Conservation (phyloP, 768 basidiomycete species). For the Russula vinacea region DNA sequence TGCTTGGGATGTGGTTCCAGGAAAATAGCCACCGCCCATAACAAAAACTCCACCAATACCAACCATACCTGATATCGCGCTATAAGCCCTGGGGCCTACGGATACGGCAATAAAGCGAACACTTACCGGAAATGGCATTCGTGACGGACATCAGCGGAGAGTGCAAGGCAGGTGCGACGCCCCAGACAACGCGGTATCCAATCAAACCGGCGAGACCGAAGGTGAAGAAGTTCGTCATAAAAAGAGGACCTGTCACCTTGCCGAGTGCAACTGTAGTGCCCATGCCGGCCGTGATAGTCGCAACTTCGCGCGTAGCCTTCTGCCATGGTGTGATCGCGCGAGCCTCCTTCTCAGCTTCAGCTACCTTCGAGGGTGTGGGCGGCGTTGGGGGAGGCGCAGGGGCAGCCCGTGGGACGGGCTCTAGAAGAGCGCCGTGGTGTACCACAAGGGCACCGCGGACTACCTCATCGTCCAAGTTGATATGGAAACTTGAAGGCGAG, state of each 20-base stretch:
- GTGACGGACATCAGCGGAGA: conserved; percentile 91
- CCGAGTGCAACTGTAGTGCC: conserved; percentile 68
- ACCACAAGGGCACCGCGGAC: conserved; percentile 76
- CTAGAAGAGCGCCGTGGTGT: conserved; percentile 61
- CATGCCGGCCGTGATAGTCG: conserved; percentile 72
- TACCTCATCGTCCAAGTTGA: conserved; percentile 82
- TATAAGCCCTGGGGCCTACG: neutral
- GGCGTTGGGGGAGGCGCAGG: conserved; percentile 58
- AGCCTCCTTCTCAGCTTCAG: conserved; percentile 42
- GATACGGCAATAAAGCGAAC: neutral
- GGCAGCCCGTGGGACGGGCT: conserved; percentile 63
- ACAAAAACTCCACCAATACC: conserved; percentile 84
- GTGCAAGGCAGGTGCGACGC: conserved; percentile 82
- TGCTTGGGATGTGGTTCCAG: conserved; percentile 74
- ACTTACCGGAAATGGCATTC: conserved; percentile 78
- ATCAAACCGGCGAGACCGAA: conserved; percentile 84
- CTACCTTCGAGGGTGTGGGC: conserved; percentile 47
- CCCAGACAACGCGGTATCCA: conserved; percentile 88
- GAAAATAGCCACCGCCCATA: conserved; percentile 85
- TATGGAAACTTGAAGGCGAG: conserved; percentile 54
- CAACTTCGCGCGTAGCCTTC: conserved; percentile 72
- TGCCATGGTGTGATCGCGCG: conserved; percentile 81
- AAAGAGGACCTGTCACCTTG: conserved; percentile 73
- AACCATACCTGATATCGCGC: conserved; percentile 52
- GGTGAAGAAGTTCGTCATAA: conserved; percentile 88